Base-by-base conservation (phyloP, 2,329 filamentous ascomycete species). In the Dactylellina leptospora region DNA sequence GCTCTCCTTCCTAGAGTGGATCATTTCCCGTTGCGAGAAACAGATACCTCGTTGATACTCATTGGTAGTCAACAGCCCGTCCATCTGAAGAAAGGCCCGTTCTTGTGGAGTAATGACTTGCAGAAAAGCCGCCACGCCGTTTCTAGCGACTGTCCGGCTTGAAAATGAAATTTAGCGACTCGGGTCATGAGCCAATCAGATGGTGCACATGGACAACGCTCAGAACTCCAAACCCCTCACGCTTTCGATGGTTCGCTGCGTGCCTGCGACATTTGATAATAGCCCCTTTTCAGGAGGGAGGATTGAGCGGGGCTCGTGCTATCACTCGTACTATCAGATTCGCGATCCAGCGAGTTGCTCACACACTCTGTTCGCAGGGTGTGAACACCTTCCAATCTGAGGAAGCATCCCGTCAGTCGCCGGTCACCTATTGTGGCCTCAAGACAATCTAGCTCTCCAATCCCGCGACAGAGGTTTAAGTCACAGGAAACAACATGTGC, bases 121-220 rank as follows among this genome's bases (percentile, higher is more conserved):
- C 36, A 40, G 36, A 11, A 40, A 40, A 16, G 36, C 36, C 4
- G 36, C 36, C 36, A 11, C 5, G 18, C 13, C 18, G 36, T 11
- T 11, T 40, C 18, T 40, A 16, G 36, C 36, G 8, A 40, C 13
- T 11, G 36, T 40, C 18, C 36, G 13, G 5, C 36, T 8, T 44
- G 4, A 42, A 44, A 33, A 36, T 51, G 38, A 54, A 62, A 70
- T 56, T 61, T 28, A 47, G 56, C 53, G 56, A 50, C 25, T 54
- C 48, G 56, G 64, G 53, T 28, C 40, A 33, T 33, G 40, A 48
- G 42, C 64, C 64, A 70, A 70, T 70, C 56, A 70, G 42, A n/a
- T 16, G 40, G 30, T 42, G 48, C 40, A 55, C 33, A 56, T 33
- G 48, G 30, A 11, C 9, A 9, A 2, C 18, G 9, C n/a, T 36